A percentile compares a stretch with the other conserved stretches of the same genome.
These are phyloP conservation scores for Solanum tarapatanum DNA, from an alignment of 257 asterid species.

Conservation along the genomic window DNA sequence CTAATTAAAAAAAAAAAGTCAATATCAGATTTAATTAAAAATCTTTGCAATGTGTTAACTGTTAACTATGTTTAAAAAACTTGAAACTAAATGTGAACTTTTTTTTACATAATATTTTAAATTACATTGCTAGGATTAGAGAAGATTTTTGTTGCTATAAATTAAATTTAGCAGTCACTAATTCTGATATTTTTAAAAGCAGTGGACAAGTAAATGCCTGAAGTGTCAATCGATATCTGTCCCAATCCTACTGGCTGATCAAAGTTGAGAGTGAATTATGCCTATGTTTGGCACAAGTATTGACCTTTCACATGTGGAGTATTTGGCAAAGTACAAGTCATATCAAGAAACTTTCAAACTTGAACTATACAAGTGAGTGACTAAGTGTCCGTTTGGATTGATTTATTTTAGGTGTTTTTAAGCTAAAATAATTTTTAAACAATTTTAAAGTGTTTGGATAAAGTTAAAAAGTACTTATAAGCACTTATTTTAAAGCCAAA, in stretches of 20 bases:
- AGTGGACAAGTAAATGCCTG: neutral
- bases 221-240: neutral
- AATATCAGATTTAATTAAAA: neutral
- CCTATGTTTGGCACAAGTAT: neutral
- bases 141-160: neutral
- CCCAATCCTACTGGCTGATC: neutral
- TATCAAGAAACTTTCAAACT: neutral
- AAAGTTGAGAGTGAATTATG: neutral
- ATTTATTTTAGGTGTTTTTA: too few relatives aligned
- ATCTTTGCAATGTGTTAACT: fast-evolving
- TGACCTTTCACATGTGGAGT: neutral
- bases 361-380: neutral
- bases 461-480: too few relatives aligned
- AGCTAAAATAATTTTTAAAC: too few relatives aligned
- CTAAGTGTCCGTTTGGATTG: too few relatives aligned
- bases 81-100: neutral
- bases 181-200: neutral
- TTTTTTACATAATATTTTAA: too few relatives aligned
- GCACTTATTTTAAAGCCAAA: too few relatives aligned
- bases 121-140: neutral
- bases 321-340: neutral
- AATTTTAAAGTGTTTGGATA: too few relatives aligned
- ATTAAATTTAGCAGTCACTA: neutral
- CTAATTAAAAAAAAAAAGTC: neutral
- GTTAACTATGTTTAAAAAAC: neutral